Conservation (phyloP, 1,284 basidiomycete genomes). For the Tetrapyrgos nigripes region DNA sequence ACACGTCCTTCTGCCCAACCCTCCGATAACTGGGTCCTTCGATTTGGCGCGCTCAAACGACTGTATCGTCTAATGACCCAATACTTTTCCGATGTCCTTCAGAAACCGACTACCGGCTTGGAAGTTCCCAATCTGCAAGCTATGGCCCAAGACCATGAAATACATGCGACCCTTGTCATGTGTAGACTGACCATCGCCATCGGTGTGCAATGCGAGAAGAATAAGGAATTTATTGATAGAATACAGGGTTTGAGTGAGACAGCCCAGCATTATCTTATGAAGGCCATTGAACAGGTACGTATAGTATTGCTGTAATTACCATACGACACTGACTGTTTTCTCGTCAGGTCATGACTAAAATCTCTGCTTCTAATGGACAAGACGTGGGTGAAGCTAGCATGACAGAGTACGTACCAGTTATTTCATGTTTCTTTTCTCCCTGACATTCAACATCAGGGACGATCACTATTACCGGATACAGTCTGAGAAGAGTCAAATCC, state of each 20-base stretch:
- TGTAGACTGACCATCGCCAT: constrained; percentile 91
- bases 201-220: constrained; percentile 89
- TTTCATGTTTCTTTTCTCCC: not conserved
- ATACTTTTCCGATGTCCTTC: constrained; percentile 82
- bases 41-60: constrained; percentile 85
- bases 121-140: constrained; percentile 85
- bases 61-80: constrained; percentile 88
- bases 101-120: constrained; percentile 73
- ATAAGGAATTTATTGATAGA: constrained; percentile 82
- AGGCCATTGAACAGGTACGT: constrained; percentile 82
- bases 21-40: constrained; percentile 89
- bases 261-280: constrained; percentile 87
- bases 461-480: constrained; percentile 88
- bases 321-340: not conserved
- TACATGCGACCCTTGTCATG: constrained; percentile 73
- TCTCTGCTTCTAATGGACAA: constrained; percentile 51
- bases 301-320: not conserved
- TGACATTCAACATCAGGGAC: constrained; percentile 54
- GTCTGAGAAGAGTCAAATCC: constrained; percentile 75
- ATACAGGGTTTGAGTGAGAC: constrained; percentile 82
- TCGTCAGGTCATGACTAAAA: constrained; percentile 76
- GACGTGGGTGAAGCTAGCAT: constrained; percentile 61
- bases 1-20: constrained; percentile 60
- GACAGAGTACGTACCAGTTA: constrained; percentile 73
- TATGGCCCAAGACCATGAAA: constrained; percentile 77